phyloP scores from a whole-genome alignment of 1,284 basidiomycete genomes.

The Vanrija pseudolonga region DNA sequence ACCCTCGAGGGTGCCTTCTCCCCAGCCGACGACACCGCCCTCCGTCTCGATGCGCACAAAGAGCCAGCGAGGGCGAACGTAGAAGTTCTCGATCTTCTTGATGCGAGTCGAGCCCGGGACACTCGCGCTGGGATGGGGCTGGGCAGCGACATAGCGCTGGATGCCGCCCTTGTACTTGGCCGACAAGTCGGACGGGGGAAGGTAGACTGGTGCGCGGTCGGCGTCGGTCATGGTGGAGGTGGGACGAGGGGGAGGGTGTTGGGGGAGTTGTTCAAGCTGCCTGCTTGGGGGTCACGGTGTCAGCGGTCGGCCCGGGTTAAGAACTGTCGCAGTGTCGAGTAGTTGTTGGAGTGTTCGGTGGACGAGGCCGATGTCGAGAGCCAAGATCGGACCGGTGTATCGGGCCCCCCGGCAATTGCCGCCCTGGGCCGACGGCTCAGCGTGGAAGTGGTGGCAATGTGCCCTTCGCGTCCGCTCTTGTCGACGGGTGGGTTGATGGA shows the following conservation, averaged over 20 bases:
- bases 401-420: no score
- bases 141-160: slow-evolving; percentile 22
- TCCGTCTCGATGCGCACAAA: slow-evolving; percentile 69
- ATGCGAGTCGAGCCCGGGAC: slow-evolving; percentile 27
- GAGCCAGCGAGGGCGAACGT: slow-evolving; percentile 69
- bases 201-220: slow-evolving; percentile 32
- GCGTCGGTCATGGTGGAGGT: slow-evolving; percentile 8
- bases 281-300: no score
- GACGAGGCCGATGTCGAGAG: no score
- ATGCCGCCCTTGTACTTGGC: slow-evolving; percentile 38
- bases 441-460: no score
- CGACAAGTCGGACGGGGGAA: slow-evolving; percentile 39
- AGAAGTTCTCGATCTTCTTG: slow-evolving; percentile 55
- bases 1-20: slow-evolving; percentile 49
- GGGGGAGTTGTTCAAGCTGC: not conserved
- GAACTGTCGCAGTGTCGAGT: no score
- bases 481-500: no score
- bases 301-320: no score
- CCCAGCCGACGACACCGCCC: slow-evolving; percentile 66
- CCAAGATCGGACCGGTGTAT: no score
- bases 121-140: slow-evolving; percentile 26
- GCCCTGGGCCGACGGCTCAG: no score
- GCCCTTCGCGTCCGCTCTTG: no score
- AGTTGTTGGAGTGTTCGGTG: no score
- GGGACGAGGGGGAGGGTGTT: not conserved